Conservation (phyloP, 495 filamentous ascomycete genomes). For the Aspergillus coremiiformis region DNA sequence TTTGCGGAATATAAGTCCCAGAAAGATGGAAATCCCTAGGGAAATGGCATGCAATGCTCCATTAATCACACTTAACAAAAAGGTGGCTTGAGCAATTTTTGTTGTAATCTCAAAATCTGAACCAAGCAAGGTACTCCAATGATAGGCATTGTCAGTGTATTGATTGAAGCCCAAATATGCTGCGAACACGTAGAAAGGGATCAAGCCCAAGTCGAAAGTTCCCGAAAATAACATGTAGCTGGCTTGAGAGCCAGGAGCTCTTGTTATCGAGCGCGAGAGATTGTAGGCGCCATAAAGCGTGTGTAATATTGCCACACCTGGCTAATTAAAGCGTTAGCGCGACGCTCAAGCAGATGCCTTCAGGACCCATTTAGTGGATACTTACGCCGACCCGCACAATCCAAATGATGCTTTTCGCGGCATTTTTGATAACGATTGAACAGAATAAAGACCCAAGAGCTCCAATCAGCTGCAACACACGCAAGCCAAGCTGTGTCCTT, state of each 20-base stretch:
- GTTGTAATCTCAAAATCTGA: slow-evolving; percentile 35
- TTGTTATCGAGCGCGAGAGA: slow-evolving; percentile 55
- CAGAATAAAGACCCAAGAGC: slow-evolving; percentile 64
- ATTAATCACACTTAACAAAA: slow-evolving; percentile 52
- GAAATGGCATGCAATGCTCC: slow-evolving; percentile 64
- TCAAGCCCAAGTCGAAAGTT: slow-evolving; percentile 59
- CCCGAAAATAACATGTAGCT: slow-evolving; percentile 79
- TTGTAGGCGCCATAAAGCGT: slow-evolving; percentile 73
- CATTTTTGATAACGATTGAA: slow-evolving; percentile 63
- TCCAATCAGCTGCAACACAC: slow-evolving; percentile 55
- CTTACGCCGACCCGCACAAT: slow-evolving; percentile 71
- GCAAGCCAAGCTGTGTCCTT: slow-evolving; percentile 56
- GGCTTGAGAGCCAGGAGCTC: slow-evolving; percentile 68
- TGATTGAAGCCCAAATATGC: slow-evolving; percentile 48
- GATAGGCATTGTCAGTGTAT: slow-evolving; percentile 33
- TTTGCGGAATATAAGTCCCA: slow-evolving; percentile 68
- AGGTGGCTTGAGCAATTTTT: slow-evolving; percentile 54
- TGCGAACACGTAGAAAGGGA: slow-evolving; percentile 73
- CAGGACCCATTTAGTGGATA: not conserved
- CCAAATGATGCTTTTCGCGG: slow-evolving; percentile 57
- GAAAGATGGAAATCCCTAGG: slow-evolving; percentile 58
- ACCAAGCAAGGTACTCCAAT: slow-evolving; percentile 58
- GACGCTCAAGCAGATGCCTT: not conserved
- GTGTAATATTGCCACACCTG: slow-evolving; percentile 62
- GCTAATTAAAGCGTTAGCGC: slow-evolving; percentile 34